Percentiles rank a stretch among this genome's conserved stretches.
Conservation (phyloP, 2,329 filamentous ascomycete genomes). For the Aspergillus piperis region DNA sequence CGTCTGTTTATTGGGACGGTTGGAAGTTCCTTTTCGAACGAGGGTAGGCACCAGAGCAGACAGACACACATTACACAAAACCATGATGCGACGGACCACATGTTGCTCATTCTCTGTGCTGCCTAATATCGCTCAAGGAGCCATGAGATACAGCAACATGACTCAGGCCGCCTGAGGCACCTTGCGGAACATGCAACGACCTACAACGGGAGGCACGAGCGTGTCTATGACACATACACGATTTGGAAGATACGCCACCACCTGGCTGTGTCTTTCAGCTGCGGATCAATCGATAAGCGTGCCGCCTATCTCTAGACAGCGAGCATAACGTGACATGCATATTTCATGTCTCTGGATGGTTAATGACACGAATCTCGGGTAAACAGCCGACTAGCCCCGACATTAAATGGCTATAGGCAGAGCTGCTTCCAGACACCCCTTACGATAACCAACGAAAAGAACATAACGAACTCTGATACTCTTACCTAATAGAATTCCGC, state of each 20-base stretch:
- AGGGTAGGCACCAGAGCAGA: not conserved
- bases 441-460: no score
- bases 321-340: not conserved
- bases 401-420: not conserved
- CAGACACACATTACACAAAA: no score
- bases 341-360: not conserved
- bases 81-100: not conserved
- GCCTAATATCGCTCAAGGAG: not conserved
- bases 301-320: not conserved
- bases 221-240: not conserved
- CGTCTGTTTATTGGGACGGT: conserved; percentile 32
- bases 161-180: not conserved
- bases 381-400: not conserved
- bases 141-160: not conserved
- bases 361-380: not conserved
- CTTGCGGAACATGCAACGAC: no score
- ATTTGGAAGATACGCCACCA: not conserved
- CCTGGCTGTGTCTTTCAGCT: not conserved
- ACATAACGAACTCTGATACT: no score
- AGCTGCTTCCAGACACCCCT: no score
- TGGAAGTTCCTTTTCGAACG: conserved; percentile 14
- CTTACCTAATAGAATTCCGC: no score
- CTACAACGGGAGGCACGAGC: no score
- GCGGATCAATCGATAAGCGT: not conserved
- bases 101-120: not conserved